Evolutionary conservation across 352 stramenopile genomes (phyloP).

Genomic region (Thraustotheca clavata): DNA sequence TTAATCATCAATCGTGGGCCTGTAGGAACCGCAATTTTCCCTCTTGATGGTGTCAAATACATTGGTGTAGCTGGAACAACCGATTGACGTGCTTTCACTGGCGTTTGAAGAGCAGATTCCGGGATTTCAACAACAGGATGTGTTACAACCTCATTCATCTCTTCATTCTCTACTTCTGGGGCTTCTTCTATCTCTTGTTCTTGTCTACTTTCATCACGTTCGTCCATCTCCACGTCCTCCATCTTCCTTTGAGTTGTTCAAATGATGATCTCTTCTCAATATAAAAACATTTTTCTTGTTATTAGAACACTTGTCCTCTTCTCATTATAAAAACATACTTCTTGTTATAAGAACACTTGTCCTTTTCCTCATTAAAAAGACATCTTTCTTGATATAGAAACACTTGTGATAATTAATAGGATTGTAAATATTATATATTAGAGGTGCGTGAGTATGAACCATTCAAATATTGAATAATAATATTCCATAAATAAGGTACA

Average conservation of each 20-base stretch:
- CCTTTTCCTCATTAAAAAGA: background rate
- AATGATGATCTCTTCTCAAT: background rate
- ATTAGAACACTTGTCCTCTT: background rate
- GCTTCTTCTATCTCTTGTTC: background rate
- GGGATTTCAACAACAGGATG: background rate
- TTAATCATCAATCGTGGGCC: conserved; percentile 92
- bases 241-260: background rate
- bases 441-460: conserved; percentile 12
- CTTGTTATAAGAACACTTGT: background rate
- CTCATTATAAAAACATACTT: background rate
- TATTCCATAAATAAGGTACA: no score
- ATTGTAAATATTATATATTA: background rate
- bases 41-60: background rate
- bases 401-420: background rate
- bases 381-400: no score
- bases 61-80: background rate
- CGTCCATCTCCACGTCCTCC: conserved; percentile 14
- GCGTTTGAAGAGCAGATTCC: background rate
- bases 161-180: background rate
- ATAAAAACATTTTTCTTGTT: background rate
- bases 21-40: background rate
- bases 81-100: background rate
- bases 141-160: background rate
- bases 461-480: conserved; percentile 18
- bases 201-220: background rate